Conservation (phyloP, 2,329 filamentous ascomycete species). For the Verticillium nonalfalfae region DNA sequence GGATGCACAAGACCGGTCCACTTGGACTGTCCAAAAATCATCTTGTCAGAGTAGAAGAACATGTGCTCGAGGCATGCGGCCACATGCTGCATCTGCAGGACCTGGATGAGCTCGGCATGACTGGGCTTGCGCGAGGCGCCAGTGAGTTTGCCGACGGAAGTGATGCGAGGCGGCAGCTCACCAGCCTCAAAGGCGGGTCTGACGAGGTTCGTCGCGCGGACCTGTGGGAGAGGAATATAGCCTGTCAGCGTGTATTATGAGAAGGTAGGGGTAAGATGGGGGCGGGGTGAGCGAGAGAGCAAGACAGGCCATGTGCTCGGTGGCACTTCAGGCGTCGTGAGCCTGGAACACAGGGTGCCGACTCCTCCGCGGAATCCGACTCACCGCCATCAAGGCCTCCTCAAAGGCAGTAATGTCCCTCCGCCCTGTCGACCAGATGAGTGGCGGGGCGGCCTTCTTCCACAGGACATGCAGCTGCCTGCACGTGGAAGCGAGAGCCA, state of each 20-base stretch:
- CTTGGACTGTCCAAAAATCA: not conserved
- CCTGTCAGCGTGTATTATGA: not conserved
- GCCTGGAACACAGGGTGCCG: not conserved
- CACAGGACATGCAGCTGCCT: not conserved
- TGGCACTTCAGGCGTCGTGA: no score
- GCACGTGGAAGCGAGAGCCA: constrained; percentile 3
- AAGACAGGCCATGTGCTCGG: not conserved
- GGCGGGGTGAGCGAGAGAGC: not conserved
- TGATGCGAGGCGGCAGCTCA: not conserved
- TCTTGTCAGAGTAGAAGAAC: not conserved
- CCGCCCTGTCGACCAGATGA: constrained; percentile 1
- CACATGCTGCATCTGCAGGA: constrained; percentile 3
- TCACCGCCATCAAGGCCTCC: constrained; percentile 4
- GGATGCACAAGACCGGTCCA: not conserved
- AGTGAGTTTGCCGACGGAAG: not conserved
- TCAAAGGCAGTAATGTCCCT: constrained; percentile 3
- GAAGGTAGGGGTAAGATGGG: not conserved
- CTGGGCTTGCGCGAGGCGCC: not conserved
- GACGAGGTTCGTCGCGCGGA: constrained; percentile 4
- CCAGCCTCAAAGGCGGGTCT: constrained; percentile 1
- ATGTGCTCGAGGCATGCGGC: constrained; percentile 4
- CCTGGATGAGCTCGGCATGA: not conserved
- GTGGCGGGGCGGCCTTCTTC: not conserved
- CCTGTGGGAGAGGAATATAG: not conserved
- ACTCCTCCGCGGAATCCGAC: not conserved